Conservation (phyloP, 805 yeast genomes). For the Starmerella apicola region DNA sequence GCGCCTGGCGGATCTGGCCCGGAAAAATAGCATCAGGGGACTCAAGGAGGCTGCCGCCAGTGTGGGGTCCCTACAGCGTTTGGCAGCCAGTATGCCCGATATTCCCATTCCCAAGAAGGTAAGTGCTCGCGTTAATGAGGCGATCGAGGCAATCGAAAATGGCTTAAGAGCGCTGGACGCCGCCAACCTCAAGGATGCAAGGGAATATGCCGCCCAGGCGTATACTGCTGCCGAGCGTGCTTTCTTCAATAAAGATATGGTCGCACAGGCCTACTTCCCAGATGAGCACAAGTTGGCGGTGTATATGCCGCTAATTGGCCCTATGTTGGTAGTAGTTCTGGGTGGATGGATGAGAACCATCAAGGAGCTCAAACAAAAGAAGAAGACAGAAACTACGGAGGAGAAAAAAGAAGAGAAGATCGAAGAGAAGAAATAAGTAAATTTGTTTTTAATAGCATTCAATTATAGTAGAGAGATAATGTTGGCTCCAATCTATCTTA, state of each 20-base stretch:
- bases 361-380: constrained; percentile 1
- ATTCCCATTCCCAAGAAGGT: constrained; percentile 78
- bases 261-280: constrained; percentile 88
- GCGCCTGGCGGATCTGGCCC: constrained; percentile 46
- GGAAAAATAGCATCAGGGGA: constrained; percentile 48
- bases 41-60: constrained; percentile 54
- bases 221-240: constrained; percentile 55
- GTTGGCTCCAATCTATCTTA: too few relatives aligned
- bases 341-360: constrained; percentile 23
- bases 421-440: not conserved
- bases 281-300: constrained; percentile 93
- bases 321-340: constrained; percentile 50
- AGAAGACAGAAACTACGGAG: not conserved
- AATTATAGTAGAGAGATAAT: too few relatives aligned
- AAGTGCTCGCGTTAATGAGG: constrained; percentile 39
- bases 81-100: constrained; percentile 55
- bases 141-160: constrained; percentile 35
- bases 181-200: constrained; percentile 31
- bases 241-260: constrained; percentile 88
- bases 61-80: constrained; percentile 55
- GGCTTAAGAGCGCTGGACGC: constrained; percentile 29
- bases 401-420: not conserved
- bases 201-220: constrained; percentile 39
- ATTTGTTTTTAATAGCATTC: too few relatives aligned
- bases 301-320: constrained; percentile 81